Percentiles rank a stretch among this genome's conserved stretches.
Conservation (phyloP, 2,329 filamentous ascomycete genomes). For the Arthrobotrys megalospora region DNA sequence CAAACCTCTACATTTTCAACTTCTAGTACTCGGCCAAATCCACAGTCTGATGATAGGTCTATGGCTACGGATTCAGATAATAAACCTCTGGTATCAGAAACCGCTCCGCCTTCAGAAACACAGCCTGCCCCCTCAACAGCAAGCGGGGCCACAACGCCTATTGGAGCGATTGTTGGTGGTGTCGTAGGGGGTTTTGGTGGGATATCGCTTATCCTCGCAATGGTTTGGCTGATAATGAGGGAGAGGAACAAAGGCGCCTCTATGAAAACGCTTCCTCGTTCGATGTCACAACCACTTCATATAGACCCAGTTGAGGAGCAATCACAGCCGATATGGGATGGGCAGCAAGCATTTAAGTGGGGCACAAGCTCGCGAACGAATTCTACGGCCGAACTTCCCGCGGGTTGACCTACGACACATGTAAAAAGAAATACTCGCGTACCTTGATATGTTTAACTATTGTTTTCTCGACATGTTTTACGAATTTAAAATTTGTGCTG, state of each 20-base stretch:
- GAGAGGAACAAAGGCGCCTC: slow-evolving; percentile 37
- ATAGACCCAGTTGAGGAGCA: slow-evolving; percentile 28
- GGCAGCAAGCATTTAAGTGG: slow-evolving; percentile 34
- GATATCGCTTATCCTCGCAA: slow-evolving; percentile 29
- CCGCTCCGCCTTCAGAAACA: slow-evolving; percentile 12
- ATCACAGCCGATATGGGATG: slow-evolving; percentile 37
- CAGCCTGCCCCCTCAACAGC: not conserved
- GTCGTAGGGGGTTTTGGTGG: slow-evolving; percentile 50
- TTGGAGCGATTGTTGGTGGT: slow-evolving; percentile 41
- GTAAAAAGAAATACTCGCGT: no score
- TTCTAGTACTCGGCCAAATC: not conserved
- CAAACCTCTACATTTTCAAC: slow-evolving; percentile 5
- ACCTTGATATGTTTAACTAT: no score
- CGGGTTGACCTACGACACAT: not conserved
- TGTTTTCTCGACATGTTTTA: no score
- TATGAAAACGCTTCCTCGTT: slow-evolving; percentile 13
- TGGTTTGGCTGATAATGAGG: slow-evolving; percentile 54
- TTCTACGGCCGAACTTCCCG: slow-evolving; percentile 5
- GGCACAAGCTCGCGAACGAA: not conserved
- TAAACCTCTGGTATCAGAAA: not conserved
- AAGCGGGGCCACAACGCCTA: not conserved
- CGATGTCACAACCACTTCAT: slow-evolving; percentile 11
- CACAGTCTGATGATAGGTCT: not conserved
- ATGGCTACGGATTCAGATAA: not conserved
- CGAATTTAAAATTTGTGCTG: no score